A percentile compares a stretch with the other conserved stretches of the same genome.
Conservation (phyloP, 495 filamentous ascomycete species). For the Daldinia vernicosa region DNA sequence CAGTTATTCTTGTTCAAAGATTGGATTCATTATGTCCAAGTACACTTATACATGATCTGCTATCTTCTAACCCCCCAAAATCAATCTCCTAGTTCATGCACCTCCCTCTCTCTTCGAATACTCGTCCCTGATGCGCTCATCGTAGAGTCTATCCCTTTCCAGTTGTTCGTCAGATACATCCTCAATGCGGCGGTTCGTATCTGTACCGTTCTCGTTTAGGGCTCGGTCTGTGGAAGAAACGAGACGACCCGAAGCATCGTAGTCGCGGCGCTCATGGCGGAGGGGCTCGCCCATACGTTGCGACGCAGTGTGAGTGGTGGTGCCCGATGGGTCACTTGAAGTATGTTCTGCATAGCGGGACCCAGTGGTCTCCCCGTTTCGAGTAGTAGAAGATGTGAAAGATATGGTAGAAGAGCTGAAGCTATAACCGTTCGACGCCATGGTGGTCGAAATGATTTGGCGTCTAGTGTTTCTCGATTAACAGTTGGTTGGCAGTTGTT, state of each 20-base stretch:
- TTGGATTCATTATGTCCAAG: neutral
- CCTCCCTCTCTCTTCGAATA: slow-evolving; percentile 82
- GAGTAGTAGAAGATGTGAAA: slow-evolving; percentile 30
- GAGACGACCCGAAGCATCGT: slow-evolving; percentile 35
- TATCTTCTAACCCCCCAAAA: neutral
- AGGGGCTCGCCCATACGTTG: slow-evolving; percentile 27
- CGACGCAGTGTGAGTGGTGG: slow-evolving; percentile 21
- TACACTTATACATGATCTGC: neutral
- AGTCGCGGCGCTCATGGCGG: slow-evolving; percentile 25
- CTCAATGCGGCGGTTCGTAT: slow-evolving; percentile 32
- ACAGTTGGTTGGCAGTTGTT: too few relatives aligned
- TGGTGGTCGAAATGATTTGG: neutral
- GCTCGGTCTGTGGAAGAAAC: slow-evolving; percentile 22
- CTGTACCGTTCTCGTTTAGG: neutral
- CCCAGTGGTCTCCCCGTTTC: slow-evolving; percentile 31
- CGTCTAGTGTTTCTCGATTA: neutral
- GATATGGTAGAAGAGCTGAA: slow-evolving; percentile 31
- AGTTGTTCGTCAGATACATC: slow-evolving; percentile 39
- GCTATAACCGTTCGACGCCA: slow-evolving; percentile 29
- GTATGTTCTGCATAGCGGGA: slow-evolving; percentile 29
- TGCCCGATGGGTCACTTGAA: slow-evolving; percentile 26
- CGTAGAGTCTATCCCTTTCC: slow-evolving; percentile 69
- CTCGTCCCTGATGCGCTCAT: slow-evolving; percentile 79
- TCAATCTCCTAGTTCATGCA: slow-evolving; percentile 52
- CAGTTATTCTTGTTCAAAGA: neutral